These are phyloP conservation scores for Amborella trichopoda DNA, from an alignment of 164 flowering plant genomes.

Conservation along the genomic window DNA sequence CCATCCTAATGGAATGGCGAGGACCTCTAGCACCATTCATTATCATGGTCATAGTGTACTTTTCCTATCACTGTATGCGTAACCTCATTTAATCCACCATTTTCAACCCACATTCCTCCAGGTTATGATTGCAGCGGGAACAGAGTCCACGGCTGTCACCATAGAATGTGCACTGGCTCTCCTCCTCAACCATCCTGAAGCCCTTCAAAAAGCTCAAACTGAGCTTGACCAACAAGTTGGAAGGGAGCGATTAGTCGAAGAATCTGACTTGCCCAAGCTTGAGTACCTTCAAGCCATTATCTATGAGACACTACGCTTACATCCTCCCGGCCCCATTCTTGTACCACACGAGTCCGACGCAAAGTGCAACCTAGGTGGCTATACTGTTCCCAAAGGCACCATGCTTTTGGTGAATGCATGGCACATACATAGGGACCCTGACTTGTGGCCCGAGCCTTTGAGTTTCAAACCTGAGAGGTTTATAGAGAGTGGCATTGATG, in stretches of 20 bases:
- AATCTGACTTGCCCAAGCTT: conserved; percentile 19
- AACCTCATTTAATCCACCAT: no score
- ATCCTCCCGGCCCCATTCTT: conserved; percentile 20
- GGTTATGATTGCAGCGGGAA: conserved; percentile 30
- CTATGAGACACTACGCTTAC: conserved; percentile 17
- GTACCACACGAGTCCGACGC: conserved; percentile 16
- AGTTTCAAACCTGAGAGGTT: conserved; percentile 39
- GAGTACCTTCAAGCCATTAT: conserved; percentile 16
- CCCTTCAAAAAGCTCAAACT: conserved; percentile 13
- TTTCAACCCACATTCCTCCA: conserved; percentile 1
- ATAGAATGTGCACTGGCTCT: conserved; percentile 27
- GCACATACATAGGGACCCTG: conserved; percentile 17
- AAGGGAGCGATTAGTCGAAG: conserved; percentile 18
- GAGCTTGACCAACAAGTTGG: conserved; percentile 15
- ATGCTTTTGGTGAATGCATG: conserved; percentile 13
- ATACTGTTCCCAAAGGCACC: conserved; percentile 22
- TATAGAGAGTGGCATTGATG: conserved; percentile 4
- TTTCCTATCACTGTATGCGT: no score
- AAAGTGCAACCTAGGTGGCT: conserved; percentile 17
- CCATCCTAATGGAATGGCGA: no score
- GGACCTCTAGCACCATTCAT: no score
- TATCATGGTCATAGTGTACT: no score
- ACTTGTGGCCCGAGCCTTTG: conserved; percentile 22
- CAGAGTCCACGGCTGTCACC: conserved; percentile 27
- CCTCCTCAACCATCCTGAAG: conserved; percentile 22